phyloP scores from a whole-genome alignment of 2,329 filamentous ascomycete species.

The Bipolaris oryzae region DNA sequence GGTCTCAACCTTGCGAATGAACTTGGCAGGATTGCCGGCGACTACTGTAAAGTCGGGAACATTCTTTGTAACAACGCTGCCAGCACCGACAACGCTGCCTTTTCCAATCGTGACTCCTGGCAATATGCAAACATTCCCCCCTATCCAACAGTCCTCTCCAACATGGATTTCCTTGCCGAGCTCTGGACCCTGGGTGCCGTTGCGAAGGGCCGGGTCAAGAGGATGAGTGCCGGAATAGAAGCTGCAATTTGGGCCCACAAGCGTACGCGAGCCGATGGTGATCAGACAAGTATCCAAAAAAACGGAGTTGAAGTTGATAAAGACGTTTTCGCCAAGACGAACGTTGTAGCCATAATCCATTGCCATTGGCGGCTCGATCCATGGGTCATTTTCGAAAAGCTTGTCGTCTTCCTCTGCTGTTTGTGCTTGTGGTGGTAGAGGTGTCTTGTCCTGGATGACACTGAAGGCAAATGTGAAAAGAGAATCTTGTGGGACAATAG shows the following conservation, averaged over 20 bases:
- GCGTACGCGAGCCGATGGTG: conserved; percentile 74
- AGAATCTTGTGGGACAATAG: neutral
- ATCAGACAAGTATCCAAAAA: conserved; percentile 80
- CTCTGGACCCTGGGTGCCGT: conserved; percentile 78
- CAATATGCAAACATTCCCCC: conserved; percentile 62
- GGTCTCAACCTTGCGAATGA: conserved; percentile 59
- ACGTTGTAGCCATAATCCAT: conserved; percentile 82
- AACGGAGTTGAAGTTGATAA: conserved; percentile 75
- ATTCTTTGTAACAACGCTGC: conserved; percentile 82
- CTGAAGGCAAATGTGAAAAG: conserved; percentile 51
- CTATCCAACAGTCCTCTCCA: conserved; percentile 69
- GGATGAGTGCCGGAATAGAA: conserved; percentile 80
- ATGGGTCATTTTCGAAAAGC: conserved; percentile 68
- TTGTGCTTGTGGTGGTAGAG: conserved; percentile 65
- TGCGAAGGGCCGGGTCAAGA: conserved; percentile 73
- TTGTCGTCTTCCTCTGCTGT: conserved; percentile 68
- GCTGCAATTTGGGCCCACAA: conserved; percentile 78
- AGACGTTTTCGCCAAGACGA: conserved; percentile 71
- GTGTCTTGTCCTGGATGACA: conserved; percentile 65
- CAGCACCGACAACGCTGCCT: conserved; percentile 77
- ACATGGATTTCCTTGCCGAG: conserved; percentile 73
- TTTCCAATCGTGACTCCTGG: conserved; percentile 79
- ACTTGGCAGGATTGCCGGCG: conserved; percentile 69
- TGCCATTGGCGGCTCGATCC: conserved; percentile 71
- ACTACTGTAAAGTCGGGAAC: conserved; percentile 69